Percentiles rank a stretch among this genome's conserved stretches.
These are phyloP conservation scores for Gastrolobium bilobum DNA, from an alignment of 306 rosid genomes.

Conservation along the genomic window DNA sequence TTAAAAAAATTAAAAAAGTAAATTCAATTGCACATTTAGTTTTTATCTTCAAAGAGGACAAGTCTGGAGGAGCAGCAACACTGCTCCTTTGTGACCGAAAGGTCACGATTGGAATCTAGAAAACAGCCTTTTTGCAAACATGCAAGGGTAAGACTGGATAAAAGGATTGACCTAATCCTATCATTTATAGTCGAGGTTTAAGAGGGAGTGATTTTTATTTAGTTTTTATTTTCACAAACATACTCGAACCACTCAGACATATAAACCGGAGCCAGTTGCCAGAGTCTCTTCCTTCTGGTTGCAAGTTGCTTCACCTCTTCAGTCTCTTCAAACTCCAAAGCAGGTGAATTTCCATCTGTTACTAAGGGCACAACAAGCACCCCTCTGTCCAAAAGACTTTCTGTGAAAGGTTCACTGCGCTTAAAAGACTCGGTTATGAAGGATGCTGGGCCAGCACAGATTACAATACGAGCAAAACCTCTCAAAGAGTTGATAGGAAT, in stretches of 20 bases:
- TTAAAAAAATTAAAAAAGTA: background rate
- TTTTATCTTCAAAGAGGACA: background rate
- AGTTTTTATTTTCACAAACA: conserved; percentile 44
- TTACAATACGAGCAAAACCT: conserved; percentile 90
- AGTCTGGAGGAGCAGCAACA: too few relatives aligned
- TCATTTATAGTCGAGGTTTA: too few relatives aligned
- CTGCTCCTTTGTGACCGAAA: too few relatives aligned
- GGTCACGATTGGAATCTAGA: too few relatives aligned
- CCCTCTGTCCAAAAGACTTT: conserved; percentile 84
- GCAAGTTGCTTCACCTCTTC: conserved; percentile 63
- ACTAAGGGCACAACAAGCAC: conserved; percentile 86
- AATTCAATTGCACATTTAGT: conserved; percentile 4
- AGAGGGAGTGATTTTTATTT: background rate
- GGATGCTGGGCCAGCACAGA: conserved; percentile 87
- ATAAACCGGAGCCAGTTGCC: conserved; percentile 80
- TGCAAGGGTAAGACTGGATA: too few relatives aligned
- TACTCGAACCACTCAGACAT: conserved; percentile 80
- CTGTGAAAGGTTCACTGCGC: conserved; percentile 78
- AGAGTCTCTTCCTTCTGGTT: conserved; percentile 78
- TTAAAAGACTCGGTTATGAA: conserved; percentile 72
- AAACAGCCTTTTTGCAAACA: too few relatives aligned
- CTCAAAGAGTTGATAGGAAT: conserved; percentile 74
- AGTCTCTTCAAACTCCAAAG: conserved; percentile 70
- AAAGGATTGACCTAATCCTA: too few relatives aligned
- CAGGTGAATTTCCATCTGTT: conserved; percentile 70